Percentiles rank a stretch among this genome's conserved stretches.
Evolutionary conservation across 371 early-diverging fungal species (phyloP).

Genomic region (Apophysomyces sp.): DNA sequence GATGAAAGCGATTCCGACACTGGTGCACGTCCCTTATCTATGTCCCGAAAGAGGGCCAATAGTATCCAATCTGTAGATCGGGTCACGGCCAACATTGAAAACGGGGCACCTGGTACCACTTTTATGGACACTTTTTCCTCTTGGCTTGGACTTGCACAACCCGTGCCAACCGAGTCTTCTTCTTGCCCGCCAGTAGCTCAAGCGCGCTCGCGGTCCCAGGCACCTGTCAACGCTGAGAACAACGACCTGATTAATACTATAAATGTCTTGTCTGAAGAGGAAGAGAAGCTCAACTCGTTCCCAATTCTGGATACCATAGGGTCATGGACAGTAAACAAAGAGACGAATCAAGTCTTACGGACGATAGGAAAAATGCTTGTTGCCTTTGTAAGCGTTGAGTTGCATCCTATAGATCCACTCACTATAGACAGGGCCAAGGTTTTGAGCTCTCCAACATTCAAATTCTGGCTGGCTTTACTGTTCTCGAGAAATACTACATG

Average conservation of each 20-base stretch:
- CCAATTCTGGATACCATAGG: constrained; percentile 42
- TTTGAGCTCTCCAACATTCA: constrained; percentile 77
- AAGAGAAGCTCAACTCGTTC: constrained; percentile 25
- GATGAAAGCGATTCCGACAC: constrained; percentile 14
- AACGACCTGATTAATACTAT: background rate
- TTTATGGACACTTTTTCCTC: background rate
- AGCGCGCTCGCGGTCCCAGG: constrained; percentile 6
- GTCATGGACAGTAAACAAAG: constrained; percentile 54
- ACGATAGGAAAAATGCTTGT: constrained; percentile 62
- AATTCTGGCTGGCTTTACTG: constrained; percentile 68
- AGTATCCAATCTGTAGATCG: background rate
- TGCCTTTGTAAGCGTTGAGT: constrained; percentile 57
- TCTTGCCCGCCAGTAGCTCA: no score
- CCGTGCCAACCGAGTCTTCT: background rate
- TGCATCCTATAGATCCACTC: background rate
- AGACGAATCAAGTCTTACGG: constrained; percentile 64
- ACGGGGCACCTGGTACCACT: background rate
- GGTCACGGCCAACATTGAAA: background rate
- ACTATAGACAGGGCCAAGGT: constrained; percentile 64
- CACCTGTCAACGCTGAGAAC: background rate
- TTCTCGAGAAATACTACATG: constrained; percentile 62
- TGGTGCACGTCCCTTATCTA: background rate
- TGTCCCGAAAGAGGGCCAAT: background rate
- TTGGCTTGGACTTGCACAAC: constrained; percentile 4
- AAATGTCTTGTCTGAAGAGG: constrained; percentile 23